Base-by-base conservation (phyloP, 768 basidiomycete genomes). In the Termitomyces sp. region DNA sequence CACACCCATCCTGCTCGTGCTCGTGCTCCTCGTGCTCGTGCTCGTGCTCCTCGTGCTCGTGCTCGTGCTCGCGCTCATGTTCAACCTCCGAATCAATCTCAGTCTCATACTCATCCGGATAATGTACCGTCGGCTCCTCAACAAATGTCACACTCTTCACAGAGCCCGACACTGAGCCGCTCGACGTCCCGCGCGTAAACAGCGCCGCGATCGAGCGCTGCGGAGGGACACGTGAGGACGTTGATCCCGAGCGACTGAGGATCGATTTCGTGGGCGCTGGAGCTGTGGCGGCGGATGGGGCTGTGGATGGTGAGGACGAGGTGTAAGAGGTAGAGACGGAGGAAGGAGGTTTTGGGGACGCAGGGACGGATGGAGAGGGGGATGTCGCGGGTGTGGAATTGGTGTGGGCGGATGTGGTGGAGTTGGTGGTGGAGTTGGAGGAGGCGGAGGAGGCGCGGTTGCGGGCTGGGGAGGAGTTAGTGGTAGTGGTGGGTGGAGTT, bases 111-210 rank as follows among this genome's bases (percentile, higher is more conserved):
- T 46, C 54, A 32, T 53, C 44, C 15, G 60, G 60, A 54, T 84
- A 83, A 63, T 85, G 78, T 9, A 87, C 74, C 2, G 77, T 85
- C 15, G 86, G 85, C 51, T 74, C 72, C 55, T 86, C 84, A 28
- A 83, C 82, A 58, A 88, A 89, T 60, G 85, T 89, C 48, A 89
- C 87, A 34, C 83, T 85, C 51, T 82, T 82, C 60, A 66, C 71
- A 6, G 68, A 63, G 37, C 70, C 44, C n/a, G 58, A 52, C 24
- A 51, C 57, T 3, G 58, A 59, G 45, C 53, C 44, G 14, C 45
- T 53, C 0, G 53, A 47, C 11, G 43, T 24, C 37, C 42, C 47
- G 26, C 56, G 41, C 19, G 45, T 24, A 42, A 58, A 56, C 9
- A 57, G 42, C 9, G 58, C 49, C 2, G 60, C 57, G 40, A 58